Conservation (phyloP, 176 grass and related monocot species). For the Microstegium vimineum region DNA sequence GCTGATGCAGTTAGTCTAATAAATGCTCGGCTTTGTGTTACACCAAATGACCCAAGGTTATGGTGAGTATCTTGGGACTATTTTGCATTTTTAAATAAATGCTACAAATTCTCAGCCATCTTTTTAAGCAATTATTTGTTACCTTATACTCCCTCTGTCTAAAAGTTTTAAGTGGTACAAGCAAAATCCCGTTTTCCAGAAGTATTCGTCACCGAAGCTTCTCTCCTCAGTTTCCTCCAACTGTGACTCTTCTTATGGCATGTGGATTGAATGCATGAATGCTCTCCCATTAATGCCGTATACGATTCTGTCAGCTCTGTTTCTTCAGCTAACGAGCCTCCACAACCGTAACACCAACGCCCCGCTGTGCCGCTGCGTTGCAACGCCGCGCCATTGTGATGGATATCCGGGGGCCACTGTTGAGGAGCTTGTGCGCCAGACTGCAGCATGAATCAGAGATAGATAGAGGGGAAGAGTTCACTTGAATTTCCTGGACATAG, state of each 20-base stretch:
- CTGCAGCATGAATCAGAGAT: neutral
- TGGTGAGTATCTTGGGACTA: conserved; percentile 50
- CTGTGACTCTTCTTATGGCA: neutral
- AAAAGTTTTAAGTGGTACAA: neutral
- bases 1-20: conserved; percentile 88
- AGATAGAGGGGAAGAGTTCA: neutral
- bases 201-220: neutral
- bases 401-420: neutral
- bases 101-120: neutral
- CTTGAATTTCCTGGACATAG: neutral
- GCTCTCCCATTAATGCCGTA: neutral
- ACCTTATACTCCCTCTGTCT: neutral
- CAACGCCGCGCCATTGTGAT: neutral
- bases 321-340: neutral
- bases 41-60: conserved; percentile 84
- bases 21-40: conserved; percentile 54
- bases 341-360: neutral
- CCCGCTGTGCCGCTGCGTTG: too few species aligned
- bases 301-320: neutral
- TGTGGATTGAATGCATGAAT: neutral
- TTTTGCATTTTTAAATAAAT: neutral
- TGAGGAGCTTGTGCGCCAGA: neutral
- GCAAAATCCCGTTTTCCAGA: neutral
- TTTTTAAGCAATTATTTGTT: neutral
- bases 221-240: neutral